Evolutionary conservation across 2,329 filamentous ascomycete genomes (phyloP).

Genomic region (Paecilomyces dactylethromorphus): DNA sequence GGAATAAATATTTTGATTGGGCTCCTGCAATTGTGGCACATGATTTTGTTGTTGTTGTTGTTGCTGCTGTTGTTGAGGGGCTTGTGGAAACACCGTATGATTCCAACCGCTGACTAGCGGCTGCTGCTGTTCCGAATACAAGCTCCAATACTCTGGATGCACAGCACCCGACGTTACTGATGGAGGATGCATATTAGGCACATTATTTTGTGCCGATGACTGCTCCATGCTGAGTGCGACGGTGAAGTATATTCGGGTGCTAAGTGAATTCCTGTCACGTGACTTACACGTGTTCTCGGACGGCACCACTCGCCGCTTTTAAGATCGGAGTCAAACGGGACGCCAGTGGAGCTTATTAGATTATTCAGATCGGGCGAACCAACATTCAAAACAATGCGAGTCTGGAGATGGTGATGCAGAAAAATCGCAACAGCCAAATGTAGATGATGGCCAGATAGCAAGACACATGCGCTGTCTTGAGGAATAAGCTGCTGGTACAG

Average conservation of each 20-base stretch:
- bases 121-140: constrained; percentile 22
- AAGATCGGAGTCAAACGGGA: neutral
- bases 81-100: constrained; percentile 17
- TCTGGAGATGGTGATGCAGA: neutral
- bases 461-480: neutral
- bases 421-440: neutral
- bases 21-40: constrained; percentile 14
- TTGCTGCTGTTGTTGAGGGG: constrained; percentile 14
- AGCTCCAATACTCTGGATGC: constrained; percentile 31
- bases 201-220: constrained; percentile 20
- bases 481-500: neutral
- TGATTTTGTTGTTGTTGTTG: constrained; percentile 15
- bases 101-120: constrained; percentile 15
- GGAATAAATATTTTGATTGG: constrained; percentile 25
- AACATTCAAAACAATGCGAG: neutral
- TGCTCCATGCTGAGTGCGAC: constrained; percentile 26
- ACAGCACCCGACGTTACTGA: constrained; percentile 20
- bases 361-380: constrained; percentile 1
- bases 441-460: neutral
- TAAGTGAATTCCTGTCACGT: constrained; percentile 2
- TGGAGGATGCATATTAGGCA: constrained; percentile 21
- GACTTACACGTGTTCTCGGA: constrained; percentile 6
- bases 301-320: constrained; percentile 3
- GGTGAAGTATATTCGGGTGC: neutral
- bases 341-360: constrained; percentile 5